These are phyloP conservation scores for Puya raimondii DNA, from an alignment of 176 grass and related monocot species.

Conservation along the genomic window DNA sequence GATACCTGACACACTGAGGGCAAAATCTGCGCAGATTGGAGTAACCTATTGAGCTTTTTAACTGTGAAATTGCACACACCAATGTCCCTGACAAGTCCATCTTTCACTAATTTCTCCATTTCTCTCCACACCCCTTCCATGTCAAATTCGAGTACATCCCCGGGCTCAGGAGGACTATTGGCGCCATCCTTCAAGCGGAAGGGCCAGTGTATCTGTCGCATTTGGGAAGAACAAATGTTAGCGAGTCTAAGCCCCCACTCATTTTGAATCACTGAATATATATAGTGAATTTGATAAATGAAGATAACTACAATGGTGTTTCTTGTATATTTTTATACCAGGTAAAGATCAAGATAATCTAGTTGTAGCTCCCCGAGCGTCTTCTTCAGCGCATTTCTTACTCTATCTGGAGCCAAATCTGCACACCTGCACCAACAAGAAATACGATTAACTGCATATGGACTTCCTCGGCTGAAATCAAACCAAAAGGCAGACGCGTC, in stretches of 20 bases:
- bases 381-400: constrained; percentile 36
- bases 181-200: constrained; percentile 64
- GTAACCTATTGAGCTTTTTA: constrained; percentile 51
- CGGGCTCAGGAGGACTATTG: constrained; percentile 42
- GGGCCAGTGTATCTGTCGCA: constrained; percentile 62
- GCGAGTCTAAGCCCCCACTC: not conserved
- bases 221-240: not conserved
- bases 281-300: not conserved
- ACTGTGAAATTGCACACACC: constrained; percentile 55
- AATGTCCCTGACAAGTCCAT: constrained; percentile 55
- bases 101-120: constrained; percentile 61
- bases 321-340: constrained; percentile 27
- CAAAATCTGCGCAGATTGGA: constrained; percentile 29
- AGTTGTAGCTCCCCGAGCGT: constrained; percentile 61
- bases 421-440: constrained; percentile 44
- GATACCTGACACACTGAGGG: constrained; percentile 73
- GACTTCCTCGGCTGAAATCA: no score
- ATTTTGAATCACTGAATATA: no score
- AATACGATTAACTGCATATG: not conserved
- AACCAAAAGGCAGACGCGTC: no score
- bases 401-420: constrained; percentile 50
- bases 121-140: constrained; percentile 80
- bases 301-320: not conserved
- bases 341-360: constrained; percentile 69
- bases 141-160: constrained; percentile 63